Evolutionary conservation across 73 alveolate species (phyloP), one percentile per base, ranked within the genome.

Genomic region (Durusdinium trenchii): DNA sequence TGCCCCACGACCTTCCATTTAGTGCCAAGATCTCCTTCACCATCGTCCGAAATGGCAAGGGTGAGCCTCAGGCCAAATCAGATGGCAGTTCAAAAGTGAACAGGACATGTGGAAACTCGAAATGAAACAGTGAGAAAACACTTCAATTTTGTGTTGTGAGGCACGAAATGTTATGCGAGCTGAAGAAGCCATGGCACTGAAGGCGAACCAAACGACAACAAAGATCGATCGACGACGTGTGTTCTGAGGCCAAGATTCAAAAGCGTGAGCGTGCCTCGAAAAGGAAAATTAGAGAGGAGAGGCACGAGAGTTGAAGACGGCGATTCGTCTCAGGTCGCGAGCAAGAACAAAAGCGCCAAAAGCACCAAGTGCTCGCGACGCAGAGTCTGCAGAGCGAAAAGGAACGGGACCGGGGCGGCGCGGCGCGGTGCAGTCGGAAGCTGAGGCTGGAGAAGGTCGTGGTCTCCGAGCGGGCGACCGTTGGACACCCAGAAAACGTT

Each of bases 31-130:
- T 85, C 57, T 51, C 79, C 79, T 85, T 85, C 94, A 85, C 94
- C 79, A 85, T 85, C 79, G 94, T 85, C 57, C 94, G 94, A n/a
- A 85, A 85, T 38, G 79, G 48, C 57, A 85, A 85, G 40, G 94
- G 94, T 5, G 94, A 85, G 94, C 94, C 94, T 6, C 94, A 85
- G 61, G 94, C 26, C 26, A 57, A 57, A 23, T 57, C 69, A 16
- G 69, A 57, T 57, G 32, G 12, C 32, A 57, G 23, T 16, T 12
- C 12, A 57, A 57, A 16, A 16, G 69, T 16, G 23, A 16, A 57
- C 12, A 57, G 69, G 69, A 57, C 12, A 57, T 23, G 69, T 16
- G 23, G 69, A 57, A 57, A 16, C 32, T 57, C 69, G 23, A 12
- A 57, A 23, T 16, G 69, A 57, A 57, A 57, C 32, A 57, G 69